A percentile compares a stretch with the other conserved stretches of the same genome.
phyloP scores from a whole-genome alignment of 2,329 filamentous ascomycete genomes.

The Botrytis paeoniae region DNA sequence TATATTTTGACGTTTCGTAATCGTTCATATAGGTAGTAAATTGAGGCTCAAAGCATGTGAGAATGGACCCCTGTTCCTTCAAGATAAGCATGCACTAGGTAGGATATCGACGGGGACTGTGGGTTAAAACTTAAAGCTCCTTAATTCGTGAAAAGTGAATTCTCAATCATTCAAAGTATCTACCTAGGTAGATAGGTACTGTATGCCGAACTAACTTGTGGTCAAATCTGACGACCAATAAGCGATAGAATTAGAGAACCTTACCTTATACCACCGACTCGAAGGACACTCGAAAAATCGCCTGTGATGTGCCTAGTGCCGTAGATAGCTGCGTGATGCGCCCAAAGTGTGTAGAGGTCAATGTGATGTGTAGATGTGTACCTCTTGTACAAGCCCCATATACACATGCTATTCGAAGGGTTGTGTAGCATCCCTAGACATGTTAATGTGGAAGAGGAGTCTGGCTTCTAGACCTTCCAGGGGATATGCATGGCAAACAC shows the following conservation, averaged over 20 bases:
- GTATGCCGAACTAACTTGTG: neutral
- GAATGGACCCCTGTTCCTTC: constrained; percentile 2
- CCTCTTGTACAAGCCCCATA: neutral
- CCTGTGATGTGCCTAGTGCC: neutral
- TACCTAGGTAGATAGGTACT: neutral
- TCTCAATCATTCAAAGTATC: neutral
- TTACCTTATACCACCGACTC: neutral
- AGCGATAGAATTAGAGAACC: neutral
- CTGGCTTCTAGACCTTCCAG: constrained; percentile 2
- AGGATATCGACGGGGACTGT: neutral
- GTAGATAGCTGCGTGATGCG: neutral
- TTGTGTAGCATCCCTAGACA: neutral
- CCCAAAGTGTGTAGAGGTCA: neutral
- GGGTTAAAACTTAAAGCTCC: neutral
- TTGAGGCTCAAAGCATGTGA: neutral
- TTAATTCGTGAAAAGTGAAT: neutral
- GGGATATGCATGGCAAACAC: neutral
- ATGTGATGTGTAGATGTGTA: neutral
- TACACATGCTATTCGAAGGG: neutral
- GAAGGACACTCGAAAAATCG: neutral
- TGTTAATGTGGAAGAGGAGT: neutral
- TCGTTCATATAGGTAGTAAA: neutral
- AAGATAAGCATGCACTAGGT: constrained; percentile 2
- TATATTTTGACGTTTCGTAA: neutral
- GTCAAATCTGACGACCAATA: neutral